Base-by-base conservation (phyloP, 768 basidiomycete species). In the Amanita brunnescens region DNA sequence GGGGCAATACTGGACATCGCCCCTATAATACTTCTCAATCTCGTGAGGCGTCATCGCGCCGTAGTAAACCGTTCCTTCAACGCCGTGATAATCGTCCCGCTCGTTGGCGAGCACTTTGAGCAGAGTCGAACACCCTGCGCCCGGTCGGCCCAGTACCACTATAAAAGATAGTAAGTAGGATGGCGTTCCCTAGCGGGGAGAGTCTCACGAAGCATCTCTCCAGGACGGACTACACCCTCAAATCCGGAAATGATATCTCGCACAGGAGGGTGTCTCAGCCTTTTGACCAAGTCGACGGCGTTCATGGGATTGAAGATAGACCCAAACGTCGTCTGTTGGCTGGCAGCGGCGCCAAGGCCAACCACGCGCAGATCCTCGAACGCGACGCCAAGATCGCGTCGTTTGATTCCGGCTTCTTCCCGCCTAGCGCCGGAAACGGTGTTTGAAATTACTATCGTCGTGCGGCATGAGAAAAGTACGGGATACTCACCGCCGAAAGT, bases 111-210 rank as follows among this genome's bases (percentile, higher is more conserved):
- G 76, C 0, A 77, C 76, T 64, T 91, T 91, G 49, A 96, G 77
- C 44, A 96, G 73, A 0, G 92, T 91, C 24, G 78, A 82, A 62
- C 91, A 94, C 2, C 92, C 91, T 0, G 88, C 81, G 12, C 87
- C 87, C 0, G 91, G 91, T 26, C 89, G 76, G 20, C 91, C 91
- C 21, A 93, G 77, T 9, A 92, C 91, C 13, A 94, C 86, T 87
- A 14, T 48, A 8, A 18, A 48, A 12, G 18, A 21, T n/a, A 26
- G 10, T 37, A 9, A 38, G 21, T 14, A 58, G 4, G 51, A 16
- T 3, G 45, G 21, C 43, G 24, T 29, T 18, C 12, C 14, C 6
- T 37, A 20, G 34, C 37, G 38, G 38, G 37, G 34, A 43, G 9
- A n/a, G 9, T 10, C 85, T 56, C 59, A 82, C 89, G 71, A 68